A percentile compares a stretch with the other conserved stretches of the same genome.
phyloP scores from a whole-genome alignment of 2,329 filamentous ascomycete species.

The Aspergillus udagawae region DNA sequence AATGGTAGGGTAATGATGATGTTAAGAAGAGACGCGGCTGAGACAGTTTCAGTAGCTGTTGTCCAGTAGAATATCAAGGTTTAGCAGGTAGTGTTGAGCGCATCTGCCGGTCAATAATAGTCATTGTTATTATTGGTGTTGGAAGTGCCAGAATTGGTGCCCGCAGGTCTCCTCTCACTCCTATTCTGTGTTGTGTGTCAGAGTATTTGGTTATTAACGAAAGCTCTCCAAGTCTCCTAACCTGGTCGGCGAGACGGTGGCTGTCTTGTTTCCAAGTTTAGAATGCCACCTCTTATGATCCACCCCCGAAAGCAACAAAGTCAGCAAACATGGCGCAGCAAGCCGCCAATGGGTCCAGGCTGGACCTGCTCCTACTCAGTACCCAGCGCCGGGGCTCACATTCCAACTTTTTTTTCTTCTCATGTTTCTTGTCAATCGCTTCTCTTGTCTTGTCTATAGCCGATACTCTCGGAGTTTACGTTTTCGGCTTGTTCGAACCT shows the following conservation, averaged over 20 bases:
- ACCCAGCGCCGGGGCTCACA: background rate
- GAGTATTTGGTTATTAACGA: background rate
- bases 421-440: background rate
- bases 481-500: background rate
- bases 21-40: background rate
- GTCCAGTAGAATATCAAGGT: background rate
- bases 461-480: background rate
- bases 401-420: slow-evolving; percentile 3
- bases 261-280: background rate
- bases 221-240: background rate
- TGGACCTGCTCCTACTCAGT: background rate
- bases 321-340: background rate
- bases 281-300: background rate
- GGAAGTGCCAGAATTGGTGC: background rate
- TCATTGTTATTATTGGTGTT: background rate
- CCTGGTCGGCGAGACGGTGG: background rate
- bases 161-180: background rate
- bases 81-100: background rate
- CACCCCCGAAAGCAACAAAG: background rate
- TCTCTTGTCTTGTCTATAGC: background rate
- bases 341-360: background rate
- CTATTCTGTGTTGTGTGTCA: background rate
- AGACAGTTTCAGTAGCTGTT: background rate
- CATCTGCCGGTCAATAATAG: background rate
- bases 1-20: background rate